These are phyloP conservation scores for Aspergillus tamarii DNA, from an alignment of 2,329 filamentous ascomycete genomes.

Conservation along the genomic window DNA sequence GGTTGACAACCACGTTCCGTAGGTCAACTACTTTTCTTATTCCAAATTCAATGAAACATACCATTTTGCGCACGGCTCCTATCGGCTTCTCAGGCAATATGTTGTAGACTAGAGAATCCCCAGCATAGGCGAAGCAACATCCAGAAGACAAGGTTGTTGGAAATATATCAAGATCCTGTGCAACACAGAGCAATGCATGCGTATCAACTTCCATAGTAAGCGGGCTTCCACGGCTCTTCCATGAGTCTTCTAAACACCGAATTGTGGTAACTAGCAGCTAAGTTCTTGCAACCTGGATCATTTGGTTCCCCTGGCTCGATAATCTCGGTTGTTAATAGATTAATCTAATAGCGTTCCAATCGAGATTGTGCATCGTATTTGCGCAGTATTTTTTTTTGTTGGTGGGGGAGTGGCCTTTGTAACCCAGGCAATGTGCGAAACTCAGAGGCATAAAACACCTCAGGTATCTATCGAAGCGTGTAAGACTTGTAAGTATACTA, in stretches of 20 bases:
- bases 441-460: not conserved
- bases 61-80: not conserved
- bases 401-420: no score
- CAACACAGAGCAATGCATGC: not conserved
- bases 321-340: not conserved
- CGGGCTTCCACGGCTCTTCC: constrained; percentile 4
- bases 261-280: not conserved
- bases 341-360: not conserved
- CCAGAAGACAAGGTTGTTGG: not conserved
- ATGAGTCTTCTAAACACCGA: not conserved
- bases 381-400: not conserved
- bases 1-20: not conserved
- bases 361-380: not conserved
- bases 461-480: not conserved
- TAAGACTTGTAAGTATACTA: not conserved
- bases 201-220: not conserved
- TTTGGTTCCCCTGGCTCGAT: not conserved
- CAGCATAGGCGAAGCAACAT: not conserved
- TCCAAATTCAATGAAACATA: not conserved
- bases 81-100: not conserved
- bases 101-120: not conserved
- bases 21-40: not conserved
- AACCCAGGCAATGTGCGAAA: not conserved
- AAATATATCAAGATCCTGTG: not conserved
- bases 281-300: not conserved